These are phyloP conservation scores for Mycothermus thermophilus DNA, from an alignment of 495 filamentous ascomycete species.

Conservation along the genomic window DNA sequence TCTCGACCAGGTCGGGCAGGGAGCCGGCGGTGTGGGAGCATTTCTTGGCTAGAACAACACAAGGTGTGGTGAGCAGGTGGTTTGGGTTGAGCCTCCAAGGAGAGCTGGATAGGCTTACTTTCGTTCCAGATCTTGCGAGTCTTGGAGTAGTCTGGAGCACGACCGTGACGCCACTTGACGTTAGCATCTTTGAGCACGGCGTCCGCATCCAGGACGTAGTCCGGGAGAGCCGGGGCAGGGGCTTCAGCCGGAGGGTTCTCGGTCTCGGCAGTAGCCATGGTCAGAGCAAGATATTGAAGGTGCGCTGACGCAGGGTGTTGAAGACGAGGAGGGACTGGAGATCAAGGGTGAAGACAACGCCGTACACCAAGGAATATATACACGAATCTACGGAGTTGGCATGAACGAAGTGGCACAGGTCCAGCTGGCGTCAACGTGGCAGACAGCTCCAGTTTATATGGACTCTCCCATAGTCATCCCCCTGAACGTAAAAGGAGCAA, in stretches of 20 bases:
- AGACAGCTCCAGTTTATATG: no score
- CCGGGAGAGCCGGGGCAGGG: constrained; percentile 23
- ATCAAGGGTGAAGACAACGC: no score
- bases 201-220: constrained; percentile 46
- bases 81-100: neutral
- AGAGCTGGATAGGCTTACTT: constrained; percentile 26
- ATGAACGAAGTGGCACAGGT: no score
- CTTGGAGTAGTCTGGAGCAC: constrained; percentile 45
- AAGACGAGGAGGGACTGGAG: no score
- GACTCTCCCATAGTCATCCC: no score
- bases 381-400: no score
- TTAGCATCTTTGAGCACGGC: constrained; percentile 41
- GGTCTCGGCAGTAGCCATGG: neutral
- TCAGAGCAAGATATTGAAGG: neutral
- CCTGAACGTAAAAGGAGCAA: no score
- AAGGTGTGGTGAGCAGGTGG: constrained; percentile 6
- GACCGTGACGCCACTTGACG: constrained; percentile 45
- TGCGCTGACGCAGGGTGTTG: no score
- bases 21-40: constrained; percentile 38
- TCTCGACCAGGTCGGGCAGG: constrained; percentile 46
- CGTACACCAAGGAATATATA: no score
- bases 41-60: no score
- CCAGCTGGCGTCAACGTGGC: no score
- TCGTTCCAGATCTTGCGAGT: constrained; percentile 37
- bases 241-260: neutral